Base-by-base conservation (phyloP, 2,329 filamentous ascomycete species). In the Periconia macrospinosa region DNA sequence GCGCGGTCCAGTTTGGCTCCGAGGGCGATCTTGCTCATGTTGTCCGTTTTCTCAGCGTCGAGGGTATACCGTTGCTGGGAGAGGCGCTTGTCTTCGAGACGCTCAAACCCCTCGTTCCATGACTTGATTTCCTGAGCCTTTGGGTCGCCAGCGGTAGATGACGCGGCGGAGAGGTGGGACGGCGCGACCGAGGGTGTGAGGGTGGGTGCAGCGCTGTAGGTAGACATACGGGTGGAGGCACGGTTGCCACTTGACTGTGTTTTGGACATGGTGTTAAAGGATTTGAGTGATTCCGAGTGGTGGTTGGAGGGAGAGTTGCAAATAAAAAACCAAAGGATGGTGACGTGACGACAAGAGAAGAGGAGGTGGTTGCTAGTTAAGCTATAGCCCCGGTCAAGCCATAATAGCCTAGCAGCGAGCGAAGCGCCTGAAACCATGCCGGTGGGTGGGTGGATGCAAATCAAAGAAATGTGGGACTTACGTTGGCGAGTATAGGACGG, bases 1-100 rank as follows among this genome's bases (percentile, higher is more conserved):
- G 92, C 92, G 56, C 92, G 86, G 73, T 96, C 92, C 41, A 96
- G 84, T 78, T 96, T 96, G 56, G 92, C 92, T 45, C 92, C 90
- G 49, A 96, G 83, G 37, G 92, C 92, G 54, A 96, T 83, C 78
- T 95, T 95, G 79, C 86, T 87, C 75, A 96, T 81, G 71, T 89
- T 87, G 67, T 91, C 89, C 18, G 83, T 85, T 81, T 96, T 95
- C 75, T 93, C 86, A 58, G 88, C 85, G 71, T 81, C 89, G 59
- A 92, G 85, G 52, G 86, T 81, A 69, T 92, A 92, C 63, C 92
- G 88, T 79, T 97, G 92, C 66, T 88, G 85, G 63, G 85, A 79
- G 27, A 96, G 86, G 46, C 89, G 89, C 76, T 91, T 91, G 81
- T 96, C 94, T 75, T 95, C 90, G 78, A 97, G 89, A 68, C 92